Percentiles rank a stretch among this genome's conserved stretches.
Conservation (phyloP, 257 asterid genomes). For the Ophiorrhiza pumila region DNA sequence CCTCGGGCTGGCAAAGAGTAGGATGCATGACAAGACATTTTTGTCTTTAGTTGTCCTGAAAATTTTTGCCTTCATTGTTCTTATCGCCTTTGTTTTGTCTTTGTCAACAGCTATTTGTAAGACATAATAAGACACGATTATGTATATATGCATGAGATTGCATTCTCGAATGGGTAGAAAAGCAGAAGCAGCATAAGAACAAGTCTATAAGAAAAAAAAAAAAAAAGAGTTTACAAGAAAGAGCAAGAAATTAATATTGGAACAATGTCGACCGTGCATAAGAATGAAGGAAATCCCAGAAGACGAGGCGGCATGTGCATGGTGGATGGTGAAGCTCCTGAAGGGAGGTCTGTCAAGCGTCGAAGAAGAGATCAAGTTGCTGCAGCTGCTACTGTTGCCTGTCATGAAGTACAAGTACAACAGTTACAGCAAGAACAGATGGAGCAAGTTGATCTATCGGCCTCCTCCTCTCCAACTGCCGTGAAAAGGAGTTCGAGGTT, state of each 20-base stretch:
- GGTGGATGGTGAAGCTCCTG: slow-evolving; percentile 23
- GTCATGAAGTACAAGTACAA: neutral
- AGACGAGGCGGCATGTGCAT: slow-evolving; percentile 23
- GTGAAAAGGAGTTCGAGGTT: slow-evolving; percentile 69
- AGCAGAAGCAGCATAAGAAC: neutral
- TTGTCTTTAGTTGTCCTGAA: slow-evolving; percentile 16
- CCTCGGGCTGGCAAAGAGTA: slow-evolving; percentile 8
- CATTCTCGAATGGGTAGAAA: neutral
- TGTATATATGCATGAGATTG: neutral
- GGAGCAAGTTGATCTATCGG: slow-evolving; percentile 20
- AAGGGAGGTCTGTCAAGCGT: slow-evolving; percentile 32
- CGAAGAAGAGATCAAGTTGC: slow-evolving; percentile 39
- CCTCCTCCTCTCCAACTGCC: slow-evolving; percentile 34
- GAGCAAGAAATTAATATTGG: neutral
- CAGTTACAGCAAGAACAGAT: slow-evolving; percentile 1
- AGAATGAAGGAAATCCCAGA: slow-evolving; percentile 36
- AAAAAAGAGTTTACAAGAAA: neutral
- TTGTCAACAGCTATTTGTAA: slow-evolving; percentile 13
- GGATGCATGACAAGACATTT: neutral
- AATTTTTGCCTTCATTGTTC: slow-evolving; percentile 30
- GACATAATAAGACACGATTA: slow-evolving; percentile 19
- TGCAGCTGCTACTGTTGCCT: neutral
- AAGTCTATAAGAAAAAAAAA: neutral
- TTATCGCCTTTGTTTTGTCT: slow-evolving; percentile 21
- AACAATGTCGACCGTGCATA: slow-evolving; percentile 30